Conservation (phyloP, 805 yeast species). For the Kazachstania martiniae region DNA sequence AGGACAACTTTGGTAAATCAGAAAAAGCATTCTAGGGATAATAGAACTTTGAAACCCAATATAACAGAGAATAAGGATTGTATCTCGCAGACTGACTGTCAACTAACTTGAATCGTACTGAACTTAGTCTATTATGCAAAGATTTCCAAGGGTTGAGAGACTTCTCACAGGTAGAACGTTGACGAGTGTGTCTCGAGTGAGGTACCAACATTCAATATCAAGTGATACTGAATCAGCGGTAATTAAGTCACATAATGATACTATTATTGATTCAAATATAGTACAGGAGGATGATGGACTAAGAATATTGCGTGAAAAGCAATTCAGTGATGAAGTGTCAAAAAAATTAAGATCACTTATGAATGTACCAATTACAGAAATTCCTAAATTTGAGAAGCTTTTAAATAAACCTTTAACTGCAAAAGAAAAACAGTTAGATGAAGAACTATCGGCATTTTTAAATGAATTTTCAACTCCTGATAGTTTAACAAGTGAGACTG, state of each 20-base stretch:
- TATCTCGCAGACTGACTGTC: no score
- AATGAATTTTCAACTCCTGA: constrained; percentile 14
- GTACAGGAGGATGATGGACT: constrained; percentile 11
- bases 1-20: no score
- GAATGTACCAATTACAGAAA: constrained; percentile 3
- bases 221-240: no score
- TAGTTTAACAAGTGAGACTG: constrained; percentile 7
- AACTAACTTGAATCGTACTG: no score
- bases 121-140: neutral
- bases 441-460: constrained; percentile 20
- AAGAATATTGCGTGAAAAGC: constrained; percentile 16
- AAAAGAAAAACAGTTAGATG: constrained; percentile 24
- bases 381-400: constrained; percentile 1
- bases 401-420: constrained; percentile 6
- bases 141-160: neutral
- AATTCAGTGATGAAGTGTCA: constrained; percentile 2
- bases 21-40: no score
- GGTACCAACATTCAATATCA: no score
- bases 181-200: no score
- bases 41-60: no score
- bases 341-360: constrained; percentile 7
- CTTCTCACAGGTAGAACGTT: no score
- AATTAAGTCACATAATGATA: no score
- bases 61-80: no score
- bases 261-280: neutral